These are phyloP conservation scores for Pseudophaeomoniella oleicola DNA, from an alignment of 2,329 filamentous ascomycete genomes.

Conservation along the genomic window DNA sequence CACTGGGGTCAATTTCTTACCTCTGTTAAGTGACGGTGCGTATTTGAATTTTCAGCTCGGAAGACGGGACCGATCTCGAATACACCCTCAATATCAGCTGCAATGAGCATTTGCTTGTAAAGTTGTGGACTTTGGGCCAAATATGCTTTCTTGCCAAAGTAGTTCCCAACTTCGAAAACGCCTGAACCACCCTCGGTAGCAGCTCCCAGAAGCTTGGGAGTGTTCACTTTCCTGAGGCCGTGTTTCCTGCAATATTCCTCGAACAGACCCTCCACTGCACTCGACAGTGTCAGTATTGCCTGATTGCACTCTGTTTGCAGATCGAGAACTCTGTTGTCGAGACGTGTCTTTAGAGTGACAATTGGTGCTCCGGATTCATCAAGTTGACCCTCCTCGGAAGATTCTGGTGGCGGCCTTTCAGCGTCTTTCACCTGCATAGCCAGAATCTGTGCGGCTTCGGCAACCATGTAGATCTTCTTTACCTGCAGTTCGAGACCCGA, in stretches of 20 bases:
- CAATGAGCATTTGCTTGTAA: constrained; percentile 56
- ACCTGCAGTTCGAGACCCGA: constrained; percentile 76
- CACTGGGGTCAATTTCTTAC: constrained; percentile 13
- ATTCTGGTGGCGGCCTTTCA: constrained; percentile 30
- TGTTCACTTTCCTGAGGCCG: constrained; percentile 72
- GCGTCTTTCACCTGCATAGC: constrained; percentile 46
- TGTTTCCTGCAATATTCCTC: constrained; percentile 61
- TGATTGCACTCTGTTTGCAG: constrained; percentile 84
- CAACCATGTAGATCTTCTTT: constrained; percentile 66
- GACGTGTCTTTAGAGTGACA: constrained; percentile 67
- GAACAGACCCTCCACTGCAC: constrained; percentile 56
- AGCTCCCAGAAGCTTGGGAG: constrained; percentile 76
- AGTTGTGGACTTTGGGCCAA: constrained; percentile 51
- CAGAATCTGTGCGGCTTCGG: constrained; percentile 44
- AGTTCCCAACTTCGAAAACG: constrained; percentile 68
- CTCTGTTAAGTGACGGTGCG: constrained; percentile 51
- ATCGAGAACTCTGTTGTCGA: constrained; percentile 88
- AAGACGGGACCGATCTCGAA: constrained; percentile 54
- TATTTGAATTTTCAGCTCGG: constrained; percentile 55
- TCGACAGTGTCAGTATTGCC: constrained; percentile 62
- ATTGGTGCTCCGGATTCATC: constrained; percentile 46
- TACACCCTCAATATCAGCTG: constrained; percentile 47
- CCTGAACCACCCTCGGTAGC: constrained; percentile 87
- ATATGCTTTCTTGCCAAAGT: constrained; percentile 71
- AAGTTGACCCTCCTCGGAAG: constrained; percentile 27